Evolutionary conservation across 75 land plant species (phyloP), one percentile per base, ranked within the genome.

Genomic region (Picea sitchensis): DNA sequence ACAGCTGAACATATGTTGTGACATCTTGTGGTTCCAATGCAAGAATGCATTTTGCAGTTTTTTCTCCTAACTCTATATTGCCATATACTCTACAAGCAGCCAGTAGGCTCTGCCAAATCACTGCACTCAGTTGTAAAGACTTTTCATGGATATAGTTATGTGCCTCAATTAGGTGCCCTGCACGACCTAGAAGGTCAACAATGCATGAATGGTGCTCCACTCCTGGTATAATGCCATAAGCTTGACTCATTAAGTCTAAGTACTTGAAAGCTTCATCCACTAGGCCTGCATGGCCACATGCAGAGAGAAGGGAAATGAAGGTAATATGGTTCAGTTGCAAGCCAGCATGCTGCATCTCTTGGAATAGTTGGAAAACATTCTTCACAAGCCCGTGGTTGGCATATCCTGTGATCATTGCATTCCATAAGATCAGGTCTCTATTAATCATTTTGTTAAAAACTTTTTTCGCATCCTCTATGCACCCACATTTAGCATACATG

Each of bases 271-370:
- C 80, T 44, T 78, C 80, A 20, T 14, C 65, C 21, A 62, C 44
- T 20, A 63, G 65, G 21, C 71, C 80, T 21, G 51, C 67, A 41
- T 78, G 80, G 31, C 80, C 65, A 41, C 80, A 78, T 2, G 80
- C 80, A 1, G 34, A 41, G 9, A 78, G 65, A 32, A 78, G 69
- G n/a, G 63, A 41, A 13, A 23, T 65, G n/a, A 78, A 78, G n/a
- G 80, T 38, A 18, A 67, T 54, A 17, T 67, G 2, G 57, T 78
- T 67, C 18, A 62, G 80, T 9, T 21, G 26, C 38, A 78, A n/a
- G 21, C 71, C 80, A 17, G n/a, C 71, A 15, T 21, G 17, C 21
- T n/a, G 14, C 80, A 78, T 62, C 21, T 61, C 6, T 18, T 61
- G 6, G 64, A 61, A 61, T n/a, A 61, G 6, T 18, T 18, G 18